Evolutionary conservation across 495 filamentous ascomycete genomes (phyloP), one percentile per base, ranked within the genome.

Genomic region (Trichoderma orchidacearum): DNA sequence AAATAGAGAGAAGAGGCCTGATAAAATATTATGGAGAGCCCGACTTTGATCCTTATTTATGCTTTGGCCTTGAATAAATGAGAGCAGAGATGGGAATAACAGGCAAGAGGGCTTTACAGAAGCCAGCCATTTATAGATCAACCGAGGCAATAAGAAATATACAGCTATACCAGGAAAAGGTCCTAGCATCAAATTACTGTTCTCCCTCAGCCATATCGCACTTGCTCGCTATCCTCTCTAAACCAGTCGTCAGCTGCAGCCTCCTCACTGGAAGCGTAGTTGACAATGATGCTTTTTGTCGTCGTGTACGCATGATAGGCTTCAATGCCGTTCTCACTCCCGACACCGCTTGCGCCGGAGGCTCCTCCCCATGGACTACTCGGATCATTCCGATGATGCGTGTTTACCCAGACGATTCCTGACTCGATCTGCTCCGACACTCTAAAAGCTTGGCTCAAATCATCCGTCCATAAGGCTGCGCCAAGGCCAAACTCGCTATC

Each of bases 371-470:
- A 82, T 5, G 79, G 77, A 53, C 77, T 80, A 50, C 76, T 80
- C n/a, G 78, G 77, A 53, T 81, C 78, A 57, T 81, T 81, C 30
- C 79, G 66, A 63, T 84, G 79, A 63, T 84, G 80, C 11, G 77
- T 80, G 59, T 84, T 84, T 25, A 81, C 75, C 80, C 81, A 83
- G 13, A 79, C 78, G 58, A 82, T 82, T 0, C 81, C 81, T 0
- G 79, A 74, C 38, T 82, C 76, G 31, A 84, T 79, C 41, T 69
- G 67, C 29, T 72, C 74, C 0, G 79, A 75, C 3, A 82, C 75
- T 0, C 79, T 73, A 64, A 78, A 76, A 11, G 81, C 81, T 61
- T 79, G 79, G 13, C 70, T 72, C 32, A 83, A 67, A 55, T 83
- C 78, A 30, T 75, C 72, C 0, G 79, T 81, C 79, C 79, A 83